phyloP scores from a whole-genome alignment of 176 grass and related monocot species.

The Aegilops longissima region DNA sequence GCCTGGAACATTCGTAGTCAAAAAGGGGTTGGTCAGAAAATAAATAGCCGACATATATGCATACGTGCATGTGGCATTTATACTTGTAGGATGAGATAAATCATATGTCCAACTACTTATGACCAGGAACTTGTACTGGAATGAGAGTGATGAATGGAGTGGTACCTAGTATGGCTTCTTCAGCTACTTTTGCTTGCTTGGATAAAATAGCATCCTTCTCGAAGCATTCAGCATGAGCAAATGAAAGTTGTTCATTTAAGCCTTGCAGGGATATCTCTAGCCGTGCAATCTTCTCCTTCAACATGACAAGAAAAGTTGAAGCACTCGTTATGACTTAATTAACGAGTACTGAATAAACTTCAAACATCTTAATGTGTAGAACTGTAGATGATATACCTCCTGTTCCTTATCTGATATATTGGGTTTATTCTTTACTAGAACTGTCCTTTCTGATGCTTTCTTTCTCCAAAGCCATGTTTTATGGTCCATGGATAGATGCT shows the following conservation, averaged over 20 bases:
- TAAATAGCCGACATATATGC: neutral
- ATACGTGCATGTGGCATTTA: neutral
- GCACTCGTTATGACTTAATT: slow-evolving; percentile 1
- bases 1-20: slow-evolving; percentile 44
- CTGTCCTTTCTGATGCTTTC: slow-evolving; percentile 58
- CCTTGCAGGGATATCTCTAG: slow-evolving; percentile 73
- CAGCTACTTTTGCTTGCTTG: slow-evolving; percentile 88
- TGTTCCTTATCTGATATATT: slow-evolving; percentile 33
- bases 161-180: slow-evolving; percentile 94
- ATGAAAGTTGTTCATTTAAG: slow-evolving; percentile 71
- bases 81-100: slow-evolving; percentile 12
- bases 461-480: slow-evolving; percentile 97
- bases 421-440: slow-evolving; percentile 36
- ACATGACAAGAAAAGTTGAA: slow-evolving; percentile 13
- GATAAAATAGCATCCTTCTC: slow-evolving; percentile 70
- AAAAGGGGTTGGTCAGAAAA: neutral
- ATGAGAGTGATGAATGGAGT: slow-evolving; percentile 8
- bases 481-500: slow-evolving; percentile 57
- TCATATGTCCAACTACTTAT: slow-evolving; percentile 10
- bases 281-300: slow-evolving; percentile 66
- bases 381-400: slow-evolving; percentile 28
- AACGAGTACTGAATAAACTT: neutral
- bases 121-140: neutral
- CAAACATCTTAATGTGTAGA: neutral
- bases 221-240: slow-evolving; percentile 51